Evolutionary conservation across 1,139 yeast genomes (phyloP), one percentile per base, ranked within the genome.

Genomic region (Scheffersomyces quercinus): DNA sequence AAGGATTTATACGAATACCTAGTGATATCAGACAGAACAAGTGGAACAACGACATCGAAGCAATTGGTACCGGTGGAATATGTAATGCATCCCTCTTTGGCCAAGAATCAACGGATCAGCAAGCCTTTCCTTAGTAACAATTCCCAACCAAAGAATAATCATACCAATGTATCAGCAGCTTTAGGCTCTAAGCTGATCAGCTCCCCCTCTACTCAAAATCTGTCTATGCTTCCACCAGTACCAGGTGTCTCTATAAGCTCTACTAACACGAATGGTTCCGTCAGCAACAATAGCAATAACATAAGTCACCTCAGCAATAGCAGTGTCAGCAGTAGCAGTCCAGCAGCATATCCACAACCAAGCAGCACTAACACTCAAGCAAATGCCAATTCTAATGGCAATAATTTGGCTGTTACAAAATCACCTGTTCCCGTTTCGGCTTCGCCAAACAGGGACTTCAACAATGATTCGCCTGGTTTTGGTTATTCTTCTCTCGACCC

Each of bases 1-100:
- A 80, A 76, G 55, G 96, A 90, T 61, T 73, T 91, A 48, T 88
- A 85, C 67, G 77, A 82, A 38, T 88, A 82, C 56, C 73, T 93
- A 42, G 60, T 78, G 45, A 77, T 73, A 55, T 67, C 73, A 56
- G 75, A 75, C 53, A 66, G 66, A 28, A 58, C 69, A 1, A 64
- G 68, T 4, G 57, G 67, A 26, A 67, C 70, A 43, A 65, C 61
- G 45, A 20, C 7, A 20, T 60, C 65, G 10, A 32, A 37, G 20
- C 13, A 54, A 2, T 65, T 85, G 50, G 65, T 74, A 1, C 90
- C 93, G 0, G 85, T 88, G n/a, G 85, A 83, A 37, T 90, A 88
- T 62, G 77, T 75, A 41, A 83, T 84, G 42, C 97, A 90, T 62
- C 87, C 93, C 4, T 79, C 91, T 2, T 79, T 87, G 53, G 67